phyloP scores from a whole-genome alignment of 371 early-diverging fungal genomes.

The Mucor indicus region DNA sequence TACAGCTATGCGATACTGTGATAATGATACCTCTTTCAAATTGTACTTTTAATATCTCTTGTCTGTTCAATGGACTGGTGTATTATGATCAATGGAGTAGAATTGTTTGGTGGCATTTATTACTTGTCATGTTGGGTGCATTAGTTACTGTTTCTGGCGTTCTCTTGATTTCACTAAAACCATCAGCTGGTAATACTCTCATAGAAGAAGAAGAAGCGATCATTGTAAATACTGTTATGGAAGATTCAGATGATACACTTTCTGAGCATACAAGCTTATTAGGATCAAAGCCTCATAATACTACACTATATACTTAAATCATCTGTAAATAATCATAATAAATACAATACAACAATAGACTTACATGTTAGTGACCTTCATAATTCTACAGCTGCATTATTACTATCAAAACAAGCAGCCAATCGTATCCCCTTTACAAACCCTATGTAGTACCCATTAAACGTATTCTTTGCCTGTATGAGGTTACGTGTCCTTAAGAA shows the following conservation, averaged over 20 bases:
- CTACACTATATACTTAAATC: too few relatives aligned
- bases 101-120: conserved; percentile 60
- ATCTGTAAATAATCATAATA: too few relatives aligned
- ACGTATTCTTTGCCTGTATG: too few relatives aligned
- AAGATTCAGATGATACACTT: not conserved
- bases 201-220: conserved; percentile 11
- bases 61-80: conserved; percentile 75
- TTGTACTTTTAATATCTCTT: conserved; percentile 76
- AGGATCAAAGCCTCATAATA: too few relatives aligned
- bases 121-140: conserved; percentile 66
- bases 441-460: too few relatives aligned
- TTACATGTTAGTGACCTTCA: too few relatives aligned
- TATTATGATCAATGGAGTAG: conserved; percentile 78
- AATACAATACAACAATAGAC: too few relatives aligned
- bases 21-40: conserved; percentile 77
- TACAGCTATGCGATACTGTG: conserved; percentile 75
- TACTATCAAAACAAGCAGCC: too few relatives aligned
- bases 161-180: conserved; percentile 54
- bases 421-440: too few relatives aligned
- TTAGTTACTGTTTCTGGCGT: conserved; percentile 64
- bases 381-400: too few relatives aligned
- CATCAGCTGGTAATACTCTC: not conserved
- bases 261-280: too few relatives aligned
- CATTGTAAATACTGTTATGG: conserved; percentile 1
- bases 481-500: too few relatives aligned